phyloP scores from a whole-genome alignment of 306 rosid genomes.

The Vicia villosa region DNA sequence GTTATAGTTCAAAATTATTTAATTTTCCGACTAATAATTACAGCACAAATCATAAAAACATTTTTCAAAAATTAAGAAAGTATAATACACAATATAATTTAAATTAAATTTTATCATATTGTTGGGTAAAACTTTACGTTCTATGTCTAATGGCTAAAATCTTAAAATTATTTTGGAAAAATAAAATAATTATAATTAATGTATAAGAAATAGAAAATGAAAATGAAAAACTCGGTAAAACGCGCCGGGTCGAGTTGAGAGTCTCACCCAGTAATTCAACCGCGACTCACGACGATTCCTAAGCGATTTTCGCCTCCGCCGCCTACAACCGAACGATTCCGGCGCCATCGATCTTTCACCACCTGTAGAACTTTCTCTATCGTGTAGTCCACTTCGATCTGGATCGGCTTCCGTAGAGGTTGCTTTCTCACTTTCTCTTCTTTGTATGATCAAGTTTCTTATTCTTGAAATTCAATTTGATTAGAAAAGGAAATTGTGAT shows the following conservation, averaged over 20 bases:
- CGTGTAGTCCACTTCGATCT: conserved; percentile 13
- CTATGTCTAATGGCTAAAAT: too few relatives aligned
- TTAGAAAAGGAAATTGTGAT: not conserved
- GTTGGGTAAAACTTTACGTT: too few relatives aligned
- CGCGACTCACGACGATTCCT: conserved; percentile 70
- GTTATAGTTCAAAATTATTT: too few relatives aligned
- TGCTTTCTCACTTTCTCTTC: conserved; percentile 11
- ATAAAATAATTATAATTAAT: too few relatives aligned
- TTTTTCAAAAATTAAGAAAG: too few relatives aligned
- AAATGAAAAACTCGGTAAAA: conserved; percentile 34
- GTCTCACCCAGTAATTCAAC: conserved; percentile 60
- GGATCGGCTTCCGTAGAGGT: conserved; percentile 36
- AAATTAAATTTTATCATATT: too few relatives aligned
- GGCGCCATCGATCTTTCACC: conserved; percentile 22
- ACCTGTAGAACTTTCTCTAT: not conserved
- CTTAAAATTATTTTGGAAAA: too few relatives aligned
- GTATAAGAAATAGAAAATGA: not conserved
- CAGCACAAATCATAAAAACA: too few relatives aligned
- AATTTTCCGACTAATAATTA: too few relatives aligned
- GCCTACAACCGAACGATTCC: conserved; percentile 40
- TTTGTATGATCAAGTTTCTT: conserved; percentile 5
- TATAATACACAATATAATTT: too few relatives aligned
- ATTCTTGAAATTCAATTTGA: not conserved
- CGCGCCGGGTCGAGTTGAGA: conserved; percentile 78
- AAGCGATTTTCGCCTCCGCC: conserved; percentile 41